A percentile compares a stretch with the other conserved stretches of the same genome.
Evolutionary conservation across 306 rosid genomes (phyloP).

Genomic region (Rubus idaeus): DNA sequence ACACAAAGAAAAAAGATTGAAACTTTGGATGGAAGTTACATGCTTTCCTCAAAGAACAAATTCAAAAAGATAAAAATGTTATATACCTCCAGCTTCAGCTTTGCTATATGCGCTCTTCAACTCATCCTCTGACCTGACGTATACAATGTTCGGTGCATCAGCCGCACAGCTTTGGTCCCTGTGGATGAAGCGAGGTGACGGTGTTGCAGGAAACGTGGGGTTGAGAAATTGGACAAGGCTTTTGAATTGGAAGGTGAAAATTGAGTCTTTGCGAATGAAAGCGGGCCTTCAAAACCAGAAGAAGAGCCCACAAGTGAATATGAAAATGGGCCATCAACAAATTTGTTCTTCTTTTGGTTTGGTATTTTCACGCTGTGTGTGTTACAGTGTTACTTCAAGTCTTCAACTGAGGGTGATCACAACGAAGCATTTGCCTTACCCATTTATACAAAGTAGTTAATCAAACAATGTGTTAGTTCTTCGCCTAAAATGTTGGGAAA

Average conservation of each 20-base stretch:
- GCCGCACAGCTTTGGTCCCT: not conserved
- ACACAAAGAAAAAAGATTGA: constrained; percentile 18
- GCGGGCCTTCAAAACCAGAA: not conserved
- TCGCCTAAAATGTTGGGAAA: no score
- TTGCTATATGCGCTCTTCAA: no score
- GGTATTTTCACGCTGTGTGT: no score
- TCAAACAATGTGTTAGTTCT: no score
- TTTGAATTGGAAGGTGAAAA: constrained; percentile 9
- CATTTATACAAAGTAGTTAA: no score
- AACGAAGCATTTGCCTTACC: no score
- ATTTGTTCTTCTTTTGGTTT: not conserved
- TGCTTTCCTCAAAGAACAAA: not conserved
- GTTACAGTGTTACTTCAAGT: no score
- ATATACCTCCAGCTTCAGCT: no score
- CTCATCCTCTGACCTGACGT: no score
- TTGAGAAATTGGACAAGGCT: constrained; percentile 7
- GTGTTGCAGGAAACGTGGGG: no score
- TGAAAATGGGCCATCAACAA: no score
- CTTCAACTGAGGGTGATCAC: no score
- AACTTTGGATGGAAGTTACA: constrained; percentile 1
- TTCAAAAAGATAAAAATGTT: not conserved
- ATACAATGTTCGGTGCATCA: constrained; percentile 42
- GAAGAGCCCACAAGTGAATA: not conserved
- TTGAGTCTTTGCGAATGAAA: not conserved
- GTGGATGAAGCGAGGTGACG: constrained; percentile 25